Evolutionary conservation across 768 basidiomycete species (phyloP).

Genomic region (Xanthoconium stramineum): DNA sequence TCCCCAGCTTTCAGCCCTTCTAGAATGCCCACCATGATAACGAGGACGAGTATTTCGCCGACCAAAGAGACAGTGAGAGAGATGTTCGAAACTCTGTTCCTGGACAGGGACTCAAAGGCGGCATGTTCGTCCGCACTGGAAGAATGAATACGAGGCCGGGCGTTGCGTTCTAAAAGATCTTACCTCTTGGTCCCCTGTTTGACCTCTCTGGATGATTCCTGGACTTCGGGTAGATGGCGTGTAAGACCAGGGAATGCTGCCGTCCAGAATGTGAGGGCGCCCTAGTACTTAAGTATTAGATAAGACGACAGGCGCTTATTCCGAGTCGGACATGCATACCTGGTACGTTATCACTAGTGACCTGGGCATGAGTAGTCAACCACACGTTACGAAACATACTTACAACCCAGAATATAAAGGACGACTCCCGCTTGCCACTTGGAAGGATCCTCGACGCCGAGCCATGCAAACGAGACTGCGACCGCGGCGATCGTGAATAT

Average conservation of each 20-base stretch:
- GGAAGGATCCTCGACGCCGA: conserved; percentile 64
- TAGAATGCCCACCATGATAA: conserved; percentile 72
- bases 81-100: conserved; percentile 73
- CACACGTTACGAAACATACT: conserved; percentile 22
- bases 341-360: conserved; percentile 68
- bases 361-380: background rate
- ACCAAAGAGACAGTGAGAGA: conserved; percentile 67
- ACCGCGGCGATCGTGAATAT: conserved; percentile 66
- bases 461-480: conserved; percentile 73
- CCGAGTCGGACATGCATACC: conserved; percentile 32
- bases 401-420: conserved; percentile 63
- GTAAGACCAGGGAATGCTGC: conserved; percentile 79
- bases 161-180: background rate
- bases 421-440: conserved; percentile 61
- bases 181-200: conserved; percentile 47
- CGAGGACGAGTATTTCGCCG: conserved; percentile 68
- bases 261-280: conserved; percentile 77
- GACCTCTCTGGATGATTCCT: conserved; percentile 43
- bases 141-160: background rate
- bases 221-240: conserved; percentile 66
- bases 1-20: conserved; percentile 58
- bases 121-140: conserved; percentile 48
- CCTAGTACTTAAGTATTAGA: conserved; percentile 35
- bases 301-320: background rate
- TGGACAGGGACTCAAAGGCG: conserved; percentile 55